Evolutionary conservation across 2,329 filamentous ascomycete species (phyloP).

Genomic region (Sclerotinia sclerotiorum): DNA sequence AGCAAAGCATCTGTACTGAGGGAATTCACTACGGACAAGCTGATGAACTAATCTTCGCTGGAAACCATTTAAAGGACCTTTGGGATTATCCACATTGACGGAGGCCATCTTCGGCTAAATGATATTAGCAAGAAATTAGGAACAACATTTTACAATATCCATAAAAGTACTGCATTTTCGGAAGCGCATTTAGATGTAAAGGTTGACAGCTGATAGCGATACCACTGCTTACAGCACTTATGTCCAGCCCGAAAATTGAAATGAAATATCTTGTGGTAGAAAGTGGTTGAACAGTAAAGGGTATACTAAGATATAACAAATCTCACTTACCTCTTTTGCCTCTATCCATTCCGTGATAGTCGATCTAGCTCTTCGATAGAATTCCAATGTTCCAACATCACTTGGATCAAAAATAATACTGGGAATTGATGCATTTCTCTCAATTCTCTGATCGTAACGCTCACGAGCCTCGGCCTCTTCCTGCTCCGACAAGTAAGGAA

Average conservation of each 20-base stretch:
- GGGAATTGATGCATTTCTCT: constrained; percentile 34
- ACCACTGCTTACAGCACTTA: not conserved
- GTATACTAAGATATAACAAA: not conserved
- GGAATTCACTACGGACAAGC: constrained; percentile 62
- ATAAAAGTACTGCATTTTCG: not conserved
- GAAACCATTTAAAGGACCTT: constrained; percentile 51
- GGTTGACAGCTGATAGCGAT: not conserved
- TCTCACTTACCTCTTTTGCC: constrained; percentile 28
- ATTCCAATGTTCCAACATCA: constrained; percentile 33
- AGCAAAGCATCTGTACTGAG: constrained; percentile 36
- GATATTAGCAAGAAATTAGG: not conserved
- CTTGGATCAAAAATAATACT: constrained; percentile 32
- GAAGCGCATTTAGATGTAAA: not conserved
- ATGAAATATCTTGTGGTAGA: not conserved
- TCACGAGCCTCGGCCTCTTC: constrained; percentile 52
- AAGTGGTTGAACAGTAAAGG: not conserved
- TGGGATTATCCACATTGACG: constrained; percentile 47
- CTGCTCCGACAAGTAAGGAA: constrained; percentile 61
- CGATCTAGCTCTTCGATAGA: constrained; percentile 33
- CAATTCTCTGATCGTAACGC: constrained; percentile 37
- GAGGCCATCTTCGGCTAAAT: constrained; percentile 39
- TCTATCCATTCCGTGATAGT: constrained; percentile 36
- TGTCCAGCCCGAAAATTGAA: not conserved
- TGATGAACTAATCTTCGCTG: constrained; percentile 67
- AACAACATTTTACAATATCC: not conserved